Percentiles rank a stretch among this genome's conserved stretches.
Evolutionary conservation across 2,329 filamentous ascomycete species (phyloP).

Genomic region (Phialophora tarda): DNA sequence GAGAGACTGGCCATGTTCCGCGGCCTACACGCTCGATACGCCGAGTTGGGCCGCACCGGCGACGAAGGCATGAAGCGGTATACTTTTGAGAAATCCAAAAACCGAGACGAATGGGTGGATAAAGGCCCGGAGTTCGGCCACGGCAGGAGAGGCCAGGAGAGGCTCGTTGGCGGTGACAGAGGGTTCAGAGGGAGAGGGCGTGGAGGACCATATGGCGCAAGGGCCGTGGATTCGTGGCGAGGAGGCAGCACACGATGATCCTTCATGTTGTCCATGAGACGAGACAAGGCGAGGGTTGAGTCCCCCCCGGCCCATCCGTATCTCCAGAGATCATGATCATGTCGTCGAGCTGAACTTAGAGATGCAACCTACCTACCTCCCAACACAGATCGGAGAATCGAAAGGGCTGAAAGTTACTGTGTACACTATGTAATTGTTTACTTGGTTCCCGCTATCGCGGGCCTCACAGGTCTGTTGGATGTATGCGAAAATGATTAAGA

Average conservation of each 20-base stretch:
- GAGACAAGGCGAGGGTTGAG: not conserved
- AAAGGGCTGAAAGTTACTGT: not conserved
- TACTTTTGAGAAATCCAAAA: constrained; percentile 67
- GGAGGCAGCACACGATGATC: constrained; percentile 19
- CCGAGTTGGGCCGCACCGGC: constrained; percentile 43
- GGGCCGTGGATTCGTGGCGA: constrained; percentile 27
- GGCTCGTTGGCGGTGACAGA: constrained; percentile 40
- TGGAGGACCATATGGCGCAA: constrained; percentile 25
- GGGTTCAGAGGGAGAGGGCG: constrained; percentile 33
- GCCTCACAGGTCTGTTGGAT: not conserved
- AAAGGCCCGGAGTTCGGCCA: constrained; percentile 70
- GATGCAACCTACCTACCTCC: not conserved
- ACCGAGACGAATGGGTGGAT: constrained; percentile 67
- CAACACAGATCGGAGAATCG: not conserved
- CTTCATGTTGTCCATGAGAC: not conserved
- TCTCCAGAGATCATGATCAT: not conserved
- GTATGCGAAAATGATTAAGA: not conserved
- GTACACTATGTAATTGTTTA: not conserved
- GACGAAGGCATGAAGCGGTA: constrained; percentile 70
- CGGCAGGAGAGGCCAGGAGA: constrained; percentile 40
- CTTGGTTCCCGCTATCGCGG: not conserved
- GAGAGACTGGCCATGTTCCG: constrained; percentile 68
- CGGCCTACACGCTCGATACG: constrained; percentile 47
- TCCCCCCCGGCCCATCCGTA: no score
- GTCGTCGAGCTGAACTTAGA: not conserved